These are phyloP conservation scores for Phialophora macrospora DNA, from an alignment of 2,329 filamentous ascomycete genomes.

Conservation along the genomic window DNA sequence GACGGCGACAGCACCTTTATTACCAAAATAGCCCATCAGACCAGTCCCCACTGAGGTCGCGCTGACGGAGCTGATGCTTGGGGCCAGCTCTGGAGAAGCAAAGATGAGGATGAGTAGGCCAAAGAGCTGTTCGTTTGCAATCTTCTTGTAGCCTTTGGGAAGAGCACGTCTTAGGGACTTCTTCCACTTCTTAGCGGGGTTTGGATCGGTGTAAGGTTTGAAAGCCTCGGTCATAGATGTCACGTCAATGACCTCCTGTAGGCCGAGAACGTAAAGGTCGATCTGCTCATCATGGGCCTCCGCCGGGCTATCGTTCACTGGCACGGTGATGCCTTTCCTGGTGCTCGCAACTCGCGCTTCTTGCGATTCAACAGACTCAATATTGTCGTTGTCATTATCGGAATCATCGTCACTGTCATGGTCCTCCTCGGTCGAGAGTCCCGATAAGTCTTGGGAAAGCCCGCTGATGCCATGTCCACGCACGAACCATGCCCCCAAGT, in stretches of 20 bases:
- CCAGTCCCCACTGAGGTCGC: slow-evolving; percentile 86
- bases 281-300: slow-evolving; percentile 68
- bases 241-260: slow-evolving; percentile 92
- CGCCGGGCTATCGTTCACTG: slow-evolving; percentile 50
- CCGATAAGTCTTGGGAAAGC: slow-evolving; percentile 66
- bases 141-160: slow-evolving; percentile 74
- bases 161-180: slow-evolving; percentile 73
- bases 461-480: slow-evolving; percentile 75
- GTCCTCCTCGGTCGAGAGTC: slow-evolving; percentile 48
- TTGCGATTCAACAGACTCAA: slow-evolving; percentile 54
- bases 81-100: slow-evolving; percentile 74
- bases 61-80: slow-evolving; percentile 79
- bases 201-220: slow-evolving; percentile 73
- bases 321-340: slow-evolving; percentile 52
- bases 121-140: slow-evolving; percentile 83
- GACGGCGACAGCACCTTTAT: slow-evolving; percentile 87
- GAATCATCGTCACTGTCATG: slow-evolving; percentile 30
- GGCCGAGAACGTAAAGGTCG: slow-evolving; percentile 83
- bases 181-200: slow-evolving; percentile 78
- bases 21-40: slow-evolving; percentile 89
- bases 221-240: slow-evolving; percentile 79
- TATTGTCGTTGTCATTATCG: slow-evolving; percentile 35
- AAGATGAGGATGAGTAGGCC: slow-evolving; percentile 85
- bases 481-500: slow-evolving; percentile 87
- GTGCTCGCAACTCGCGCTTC: slow-evolving; percentile 53